These are phyloP conservation scores for Botryosphaeria dothidea DNA, from an alignment of 2,329 filamentous ascomycete species.

Conservation along the genomic window DNA sequence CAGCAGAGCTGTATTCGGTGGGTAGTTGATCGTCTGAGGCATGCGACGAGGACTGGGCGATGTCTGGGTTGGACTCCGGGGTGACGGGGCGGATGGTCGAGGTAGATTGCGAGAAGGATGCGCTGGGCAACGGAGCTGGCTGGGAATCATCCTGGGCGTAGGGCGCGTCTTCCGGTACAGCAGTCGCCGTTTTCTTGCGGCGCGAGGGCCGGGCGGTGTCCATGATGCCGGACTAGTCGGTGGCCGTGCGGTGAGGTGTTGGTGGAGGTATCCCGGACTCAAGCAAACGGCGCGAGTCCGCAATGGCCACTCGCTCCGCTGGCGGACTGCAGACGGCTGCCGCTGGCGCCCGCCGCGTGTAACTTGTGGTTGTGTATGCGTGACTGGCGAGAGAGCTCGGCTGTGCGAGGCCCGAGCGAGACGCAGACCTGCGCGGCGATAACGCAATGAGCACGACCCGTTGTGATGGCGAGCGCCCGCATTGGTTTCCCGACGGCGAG, in stretches of 20 bases:
- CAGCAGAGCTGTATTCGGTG: conserved; percentile 22
- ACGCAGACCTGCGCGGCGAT: conserved; percentile 3
- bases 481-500: conserved; percentile 9
- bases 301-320: neutral
- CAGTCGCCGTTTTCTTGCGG: conserved; percentile 16
- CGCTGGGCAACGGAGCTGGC: conserved; percentile 6
- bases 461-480: conserved; percentile 13
- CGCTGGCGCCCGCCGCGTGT: conserved; percentile 18
- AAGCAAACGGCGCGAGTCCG: neutral
- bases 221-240: conserved; percentile 17
- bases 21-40: conserved; percentile 27
- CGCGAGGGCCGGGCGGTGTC: conserved; percentile 19
- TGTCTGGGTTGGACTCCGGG: conserved; percentile 52
- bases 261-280: neutral
- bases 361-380: conserved; percentile 18
- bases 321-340: neutral
- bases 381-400: conserved; percentile 9
- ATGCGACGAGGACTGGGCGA: conserved; percentile 28
- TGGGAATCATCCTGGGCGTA: conserved; percentile 12
- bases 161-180: conserved; percentile 8
- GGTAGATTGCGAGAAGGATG: conserved; percentile 26
- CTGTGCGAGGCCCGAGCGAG: conserved; percentile 19
- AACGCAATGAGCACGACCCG: conserved; percentile 16
- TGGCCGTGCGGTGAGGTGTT: conserved; percentile 11
- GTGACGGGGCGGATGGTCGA: conserved; percentile 65